Conservation (phyloP, 148 eudicot species). For the Bassia scoparia region DNA sequence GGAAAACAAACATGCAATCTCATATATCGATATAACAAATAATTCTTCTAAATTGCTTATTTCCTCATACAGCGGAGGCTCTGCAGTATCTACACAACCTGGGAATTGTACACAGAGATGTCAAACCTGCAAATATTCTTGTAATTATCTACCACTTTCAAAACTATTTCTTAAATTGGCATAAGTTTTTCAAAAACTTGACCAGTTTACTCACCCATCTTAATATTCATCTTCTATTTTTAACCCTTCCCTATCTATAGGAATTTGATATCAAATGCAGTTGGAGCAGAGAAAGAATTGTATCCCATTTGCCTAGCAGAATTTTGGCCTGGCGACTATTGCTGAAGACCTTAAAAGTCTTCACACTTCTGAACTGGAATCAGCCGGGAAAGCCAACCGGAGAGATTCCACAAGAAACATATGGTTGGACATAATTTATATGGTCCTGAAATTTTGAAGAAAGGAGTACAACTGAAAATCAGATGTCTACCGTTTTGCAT, state of each 20-base stretch:
- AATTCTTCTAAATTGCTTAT: conserved; percentile 1
- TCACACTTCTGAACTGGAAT: conserved; percentile 65
- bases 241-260: conserved; percentile 5
- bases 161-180: conserved; percentile 27
- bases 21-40: background rate
- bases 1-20: too few species aligned
- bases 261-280: conserved; percentile 45
- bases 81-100: conserved; percentile 74
- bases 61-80: conserved; percentile 65
- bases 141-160: conserved; percentile 52
- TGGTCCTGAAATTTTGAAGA: conserved; percentile 96
- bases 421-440: conserved; percentile 94
- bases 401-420: conserved; percentile 89
- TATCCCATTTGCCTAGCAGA: conserved; percentile 86
- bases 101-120: conserved; percentile 92
- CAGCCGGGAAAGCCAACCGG: conserved; percentile 97
- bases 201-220: background rate
- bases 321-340: too few species aligned
- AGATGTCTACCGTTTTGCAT: conserved; percentile 92
- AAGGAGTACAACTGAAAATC: conserved; percentile 83
- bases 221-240: conserved; percentile 6
- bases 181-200: conserved; percentile 17
- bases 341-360: conserved; percentile 65
- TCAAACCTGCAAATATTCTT: conserved; percentile 94
- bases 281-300: conserved; percentile 58